Base-by-base conservation (phyloP, 2,329 filamentous ascomycete species). In the Pseudogymnoascus sp. region DNA sequence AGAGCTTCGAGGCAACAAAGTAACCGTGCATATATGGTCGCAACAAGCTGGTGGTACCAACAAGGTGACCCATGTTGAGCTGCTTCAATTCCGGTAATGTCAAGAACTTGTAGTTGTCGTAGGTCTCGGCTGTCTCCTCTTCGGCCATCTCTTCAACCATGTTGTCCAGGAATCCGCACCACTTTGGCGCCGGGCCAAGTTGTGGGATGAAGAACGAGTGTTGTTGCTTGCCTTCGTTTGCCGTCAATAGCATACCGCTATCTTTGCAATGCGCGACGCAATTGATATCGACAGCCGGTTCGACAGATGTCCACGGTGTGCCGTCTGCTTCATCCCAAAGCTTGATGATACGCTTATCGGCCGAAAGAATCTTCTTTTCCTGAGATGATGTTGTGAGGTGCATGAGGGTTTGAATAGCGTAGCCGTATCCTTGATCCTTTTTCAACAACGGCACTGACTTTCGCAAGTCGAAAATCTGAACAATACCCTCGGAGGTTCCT, bases 31-130 rank as follows among this genome's bases (percentile, higher is more conserved):
- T 99, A 74, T 99, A 99, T 46, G 95, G 95, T 50, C 93, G 84
- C 42, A 99, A 80, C 18, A 97, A 79, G 72, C 90, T 95, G 28
- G 92, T 96, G 70, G 91, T 93, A 68, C 93, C 93, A 64, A 99
- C 84, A 59, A 99, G 81, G 73, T 97, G 93, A 62, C 90, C 88
- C 72, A 99, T 77, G 73, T 91, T 96, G 68, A 99, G 84, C 37
- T 88, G 85, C 70, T 90, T 89, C 62, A 99, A 82, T 75, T 99
- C 93, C 46, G 90, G 86, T 66, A 91, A 76, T 1, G 93, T 96
- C 73, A 99, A 81, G 84, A 99, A 99, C 78, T 97, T 99, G 85
- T 93, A 97, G 77, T 99, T 97, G 77, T 99, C 95, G 79, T 99
- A 99, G 8, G 95, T 91, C 70, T 95, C 88, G 31, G 88, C 89